These are phyloP conservation scores for Solanum sitiens DNA, from an alignment of 257 asterid genomes.

Conservation along the genomic window DNA sequence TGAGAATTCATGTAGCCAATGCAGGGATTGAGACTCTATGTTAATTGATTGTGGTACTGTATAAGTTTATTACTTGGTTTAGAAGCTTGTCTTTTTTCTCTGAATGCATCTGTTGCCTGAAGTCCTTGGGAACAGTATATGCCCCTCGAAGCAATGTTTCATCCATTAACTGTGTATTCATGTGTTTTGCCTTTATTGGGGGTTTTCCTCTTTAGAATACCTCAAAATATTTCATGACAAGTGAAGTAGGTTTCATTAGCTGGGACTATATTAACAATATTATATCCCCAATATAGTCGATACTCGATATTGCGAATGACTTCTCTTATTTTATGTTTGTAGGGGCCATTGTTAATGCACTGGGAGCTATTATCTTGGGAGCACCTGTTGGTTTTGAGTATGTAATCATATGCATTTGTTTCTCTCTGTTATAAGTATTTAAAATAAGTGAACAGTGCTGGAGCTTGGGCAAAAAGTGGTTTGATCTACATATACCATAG, in stretches of 20 bases:
- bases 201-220: neutral
- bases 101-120: neutral
- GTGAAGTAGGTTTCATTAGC: neutral
- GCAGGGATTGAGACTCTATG: neutral
- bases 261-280: neutral
- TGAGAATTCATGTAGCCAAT: neutral
- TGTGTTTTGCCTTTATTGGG: neutral
- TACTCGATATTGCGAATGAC: neutral
- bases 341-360: slow-evolving; percentile 75
- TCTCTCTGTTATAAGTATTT: neutral
- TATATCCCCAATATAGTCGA: neutral
- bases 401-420: slow-evolving; percentile 19
- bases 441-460: neutral
- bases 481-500: neutral
- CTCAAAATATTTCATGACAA: neutral
- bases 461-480: slow-evolving; percentile 8
- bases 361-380: slow-evolving; percentile 88
- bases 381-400: slow-evolving; percentile 86
- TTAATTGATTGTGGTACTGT: neutral
- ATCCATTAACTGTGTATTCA: neutral
- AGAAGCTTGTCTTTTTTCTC: neutral
- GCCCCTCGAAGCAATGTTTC: neutral
- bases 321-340: slow-evolving; percentile 3
- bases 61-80: neutral
- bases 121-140: neutral